Conservation (phyloP, 768 basidiomycete genomes). For the Boletellus emodensis region DNA sequence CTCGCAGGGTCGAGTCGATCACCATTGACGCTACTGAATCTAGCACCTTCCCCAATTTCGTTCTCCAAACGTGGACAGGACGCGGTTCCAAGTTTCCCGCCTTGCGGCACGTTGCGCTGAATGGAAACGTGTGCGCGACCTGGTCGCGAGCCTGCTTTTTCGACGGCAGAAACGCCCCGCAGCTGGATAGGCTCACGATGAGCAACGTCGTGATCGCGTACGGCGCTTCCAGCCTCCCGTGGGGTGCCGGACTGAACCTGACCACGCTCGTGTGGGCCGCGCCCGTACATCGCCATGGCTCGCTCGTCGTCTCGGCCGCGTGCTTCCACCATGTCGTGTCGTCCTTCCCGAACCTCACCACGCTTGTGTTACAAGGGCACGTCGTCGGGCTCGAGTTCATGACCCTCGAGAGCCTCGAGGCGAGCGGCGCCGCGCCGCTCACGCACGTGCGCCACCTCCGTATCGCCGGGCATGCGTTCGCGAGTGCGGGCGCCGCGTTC, state of each 20-base stretch:
- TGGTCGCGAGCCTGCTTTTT: conserved; percentile 22
- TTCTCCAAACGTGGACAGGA: conserved; percentile 19
- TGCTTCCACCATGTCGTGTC: conserved; percentile 17
- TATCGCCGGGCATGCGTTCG: conserved; percentile 10
- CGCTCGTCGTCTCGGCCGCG: conserved; percentile 13
- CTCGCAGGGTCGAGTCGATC: conserved; percentile 14
- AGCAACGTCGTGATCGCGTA: conserved; percentile 16
- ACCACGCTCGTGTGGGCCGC: conserved; percentile 25
- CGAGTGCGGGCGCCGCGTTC: conserved; percentile 11
- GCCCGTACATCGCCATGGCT: conserved; percentile 1
- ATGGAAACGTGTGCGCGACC: conserved; percentile 13
- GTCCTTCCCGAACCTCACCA: conserved; percentile 18
- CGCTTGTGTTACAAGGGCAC: conserved; percentile 18
- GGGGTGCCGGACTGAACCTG: conserved; percentile 12
- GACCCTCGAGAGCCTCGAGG: conserved; percentile 3
- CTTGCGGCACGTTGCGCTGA: conserved; percentile 7
- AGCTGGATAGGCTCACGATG: conserved; percentile 14
- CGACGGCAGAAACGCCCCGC: conserved; percentile 13
- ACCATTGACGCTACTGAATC: conserved; percentile 14
- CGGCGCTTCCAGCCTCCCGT: conserved; percentile 4
- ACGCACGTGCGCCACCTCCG: conserved; percentile 9
- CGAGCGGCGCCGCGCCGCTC: conserved; percentile 4
- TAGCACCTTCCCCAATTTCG: conserved; percentile 15
- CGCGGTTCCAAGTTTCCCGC: conserved; percentile 9
- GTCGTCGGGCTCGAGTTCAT: conserved; percentile 10